These are phyloP conservation scores for Cornus florida DNA, from an alignment of 148 eudicot genomes.

Conservation along the genomic window DNA sequence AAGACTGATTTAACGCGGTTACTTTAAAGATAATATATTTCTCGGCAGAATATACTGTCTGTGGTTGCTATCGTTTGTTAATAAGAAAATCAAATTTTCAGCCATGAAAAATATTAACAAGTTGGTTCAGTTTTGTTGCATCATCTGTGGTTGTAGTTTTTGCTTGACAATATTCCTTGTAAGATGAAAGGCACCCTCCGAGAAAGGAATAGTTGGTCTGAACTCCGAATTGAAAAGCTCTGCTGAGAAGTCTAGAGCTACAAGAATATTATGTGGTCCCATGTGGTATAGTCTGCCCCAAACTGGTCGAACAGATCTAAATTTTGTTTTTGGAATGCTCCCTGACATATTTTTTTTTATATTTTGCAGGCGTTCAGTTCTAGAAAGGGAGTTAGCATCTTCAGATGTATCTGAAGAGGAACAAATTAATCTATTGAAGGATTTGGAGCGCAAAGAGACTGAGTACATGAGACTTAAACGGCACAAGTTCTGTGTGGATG, in stretches of 20 bases:
- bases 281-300: background rate
- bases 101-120: no score
- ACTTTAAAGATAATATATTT: background rate
- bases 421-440: conserved; percentile 52
- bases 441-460: conserved; percentile 65
- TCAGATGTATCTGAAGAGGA: conserved; percentile 54
- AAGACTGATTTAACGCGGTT: background rate
- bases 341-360: conserved; percentile 3
- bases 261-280: background rate
- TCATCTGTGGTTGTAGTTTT: background rate
- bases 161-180: background rate
- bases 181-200: background rate
- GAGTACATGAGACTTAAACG: conserved; percentile 62
- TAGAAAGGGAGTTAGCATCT: conserved; percentile 45
- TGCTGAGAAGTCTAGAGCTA: background rate
- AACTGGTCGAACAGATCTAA: background rate
- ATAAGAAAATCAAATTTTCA: background rate
- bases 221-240: background rate
- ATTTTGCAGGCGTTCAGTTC: conserved; percentile 46
- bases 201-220: background rate
- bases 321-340: background rate
- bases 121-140: background rate
- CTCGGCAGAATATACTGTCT: background rate
- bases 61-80: background rate
- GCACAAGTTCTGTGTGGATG: conserved; percentile 55